Base-by-base conservation (phyloP, 352 stramenopile genomes). In the Halophytophthora polymorphica region DNA sequence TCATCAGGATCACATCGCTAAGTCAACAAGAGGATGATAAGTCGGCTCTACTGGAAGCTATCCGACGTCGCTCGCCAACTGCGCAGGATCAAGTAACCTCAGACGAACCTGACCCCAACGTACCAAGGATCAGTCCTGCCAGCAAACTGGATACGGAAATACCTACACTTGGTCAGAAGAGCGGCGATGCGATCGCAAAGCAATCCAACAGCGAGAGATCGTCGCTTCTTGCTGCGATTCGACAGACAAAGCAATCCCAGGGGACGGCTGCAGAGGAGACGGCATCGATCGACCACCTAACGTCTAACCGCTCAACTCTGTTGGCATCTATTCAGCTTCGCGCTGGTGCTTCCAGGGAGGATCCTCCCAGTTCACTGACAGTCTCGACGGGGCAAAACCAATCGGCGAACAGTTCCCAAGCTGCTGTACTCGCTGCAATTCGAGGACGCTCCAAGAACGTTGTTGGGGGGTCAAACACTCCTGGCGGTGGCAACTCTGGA, bases 341-440 rank as follows among this genome's bases (percentile, higher is more conserved):
- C 23, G 15, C 49, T 19, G 1, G 1, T 14, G 18, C 1, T 5
- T 13, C 45, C 31, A 17, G 33, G 25, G 4, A 21, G n/a, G 44
- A 11, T 41, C 28, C 37, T 8, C 15, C 15, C 15, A 8, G 8
- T 37, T 8, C 19, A 15, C 10, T 31, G 31, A 57, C 25, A 8
- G 25, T 31, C 4, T 31, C 25, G 50, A 53, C 46, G 5, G 29
- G 19, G 6, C 10, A 37, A 34, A 29, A 47, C 10, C 28, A 36
- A 11, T 11, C 4, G 29, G 19, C 13, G 33, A 13, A 35, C 45
- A 18, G 10, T 21, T 42, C 53, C 3, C 65, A 69, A 53, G 46
- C 45, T 46, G 62, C 66, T 5, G 33, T 77, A 18, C 37, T 80
- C 18, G 56, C 63, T 41, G 66, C 66, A 18, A 77, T 74, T 31